A percentile compares a stretch with the other conserved stretches of the same genome.
Conservation (phyloP, 2,329 filamentous ascomycete species). For the Pseudohalonectria lignicola region DNA sequence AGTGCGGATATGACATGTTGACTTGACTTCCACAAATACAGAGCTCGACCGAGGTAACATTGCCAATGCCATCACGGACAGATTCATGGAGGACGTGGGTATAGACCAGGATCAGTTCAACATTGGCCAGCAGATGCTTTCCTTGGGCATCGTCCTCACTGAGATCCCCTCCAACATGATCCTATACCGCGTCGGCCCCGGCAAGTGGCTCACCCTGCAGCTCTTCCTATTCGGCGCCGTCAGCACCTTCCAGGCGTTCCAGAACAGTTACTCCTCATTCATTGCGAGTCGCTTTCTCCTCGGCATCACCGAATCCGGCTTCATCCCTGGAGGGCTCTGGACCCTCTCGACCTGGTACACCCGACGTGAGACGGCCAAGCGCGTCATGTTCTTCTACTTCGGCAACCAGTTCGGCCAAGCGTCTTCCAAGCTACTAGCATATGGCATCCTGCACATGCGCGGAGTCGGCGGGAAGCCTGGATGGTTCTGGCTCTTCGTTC, state of each 20-base stretch:
- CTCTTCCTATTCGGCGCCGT: conserved; percentile 42
- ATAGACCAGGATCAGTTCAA: conserved; percentile 34
- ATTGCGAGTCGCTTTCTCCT: conserved; percentile 39
- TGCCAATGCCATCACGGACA: conserved; percentile 14
- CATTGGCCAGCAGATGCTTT: conserved; percentile 30
- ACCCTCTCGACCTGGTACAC: conserved; percentile 46
- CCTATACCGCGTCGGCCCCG: conserved; percentile 33
- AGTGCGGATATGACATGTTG: neutral
- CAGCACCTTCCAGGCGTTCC: conserved; percentile 42
- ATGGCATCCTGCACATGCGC: conserved; percentile 35
- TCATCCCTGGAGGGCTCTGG: conserved; percentile 39
- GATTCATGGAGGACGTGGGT: conserved; percentile 12
- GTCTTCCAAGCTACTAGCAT: conserved; percentile 27
- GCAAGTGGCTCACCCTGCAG: conserved; percentile 41
- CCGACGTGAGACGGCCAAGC: conserved; percentile 35
- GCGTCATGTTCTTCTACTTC: conserved; percentile 43
- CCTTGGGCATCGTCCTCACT: conserved; percentile 33
- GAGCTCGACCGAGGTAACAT: conserved; percentile 27
- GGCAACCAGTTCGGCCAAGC: conserved; percentile 41
- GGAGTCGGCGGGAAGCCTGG: conserved; percentile 34
- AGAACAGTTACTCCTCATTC: conserved; percentile 32
- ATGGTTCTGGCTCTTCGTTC: conserved; percentile 45
- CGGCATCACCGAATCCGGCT: conserved; percentile 41
- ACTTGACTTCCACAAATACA: conserved; percentile 6
- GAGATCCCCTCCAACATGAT: conserved; percentile 36